Conservation (phyloP, 208 protist species). For the Acanthamoeba lenticulata region DNA sequence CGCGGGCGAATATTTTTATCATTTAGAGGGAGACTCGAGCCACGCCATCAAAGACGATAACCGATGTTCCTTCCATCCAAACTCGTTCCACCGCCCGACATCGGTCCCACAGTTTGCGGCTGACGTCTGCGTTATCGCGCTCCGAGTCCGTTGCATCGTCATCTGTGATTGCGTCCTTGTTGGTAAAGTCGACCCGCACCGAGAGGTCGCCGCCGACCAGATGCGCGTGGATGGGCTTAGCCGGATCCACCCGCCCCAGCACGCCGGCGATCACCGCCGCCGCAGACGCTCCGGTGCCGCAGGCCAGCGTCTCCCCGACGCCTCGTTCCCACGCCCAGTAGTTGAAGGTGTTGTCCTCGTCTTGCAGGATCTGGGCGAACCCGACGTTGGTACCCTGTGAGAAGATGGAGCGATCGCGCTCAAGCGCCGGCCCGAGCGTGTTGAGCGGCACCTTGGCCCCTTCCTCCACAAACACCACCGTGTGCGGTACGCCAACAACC, state of each 20-base stretch:
- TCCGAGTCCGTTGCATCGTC: too few species aligned
- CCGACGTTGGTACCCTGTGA: slow-evolving; percentile 6
- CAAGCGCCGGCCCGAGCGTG: not conserved
- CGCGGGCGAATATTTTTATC: too few species aligned
- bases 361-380: not conserved
- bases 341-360: not conserved
- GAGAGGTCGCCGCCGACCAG: not conserved
- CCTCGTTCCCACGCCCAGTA: slow-evolving; percentile 26
- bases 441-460: not conserved
- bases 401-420: not conserved
- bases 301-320: not conserved
- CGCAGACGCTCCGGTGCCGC: not conserved
- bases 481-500: not conserved
- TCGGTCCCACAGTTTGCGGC: too few species aligned
- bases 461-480: not conserved
- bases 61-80: not conserved
- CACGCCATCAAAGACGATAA: not conserved
- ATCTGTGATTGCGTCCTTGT: too few species aligned
- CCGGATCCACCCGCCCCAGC: not conserved
- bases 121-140: too few species aligned
- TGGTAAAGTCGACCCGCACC: not conserved
- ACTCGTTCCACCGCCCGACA: too few species aligned
- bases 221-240: not conserved
- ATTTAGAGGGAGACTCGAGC: not conserved
- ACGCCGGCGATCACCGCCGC: not conserved